Evolutionary conservation across 2,329 filamentous ascomycete genomes (phyloP).

Genomic region (Fusarium tuaranense): DNA sequence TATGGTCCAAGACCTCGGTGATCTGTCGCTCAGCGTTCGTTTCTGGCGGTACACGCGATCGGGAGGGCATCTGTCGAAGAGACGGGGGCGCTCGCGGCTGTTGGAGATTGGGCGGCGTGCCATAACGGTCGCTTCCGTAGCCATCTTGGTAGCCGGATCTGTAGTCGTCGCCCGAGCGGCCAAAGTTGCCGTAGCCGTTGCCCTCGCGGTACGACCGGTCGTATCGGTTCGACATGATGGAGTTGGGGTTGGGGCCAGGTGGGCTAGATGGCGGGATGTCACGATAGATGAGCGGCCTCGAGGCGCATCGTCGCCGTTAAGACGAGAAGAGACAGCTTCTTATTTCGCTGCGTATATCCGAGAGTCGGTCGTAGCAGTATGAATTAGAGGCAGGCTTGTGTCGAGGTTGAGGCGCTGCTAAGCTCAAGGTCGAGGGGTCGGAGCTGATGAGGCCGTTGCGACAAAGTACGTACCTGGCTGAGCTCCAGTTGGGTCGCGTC

Average conservation of each 20-base stretch:
- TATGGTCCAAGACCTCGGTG: slow-evolving; percentile 78
- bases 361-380: not conserved
- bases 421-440: slow-evolving; percentile 28
- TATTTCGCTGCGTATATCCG: not conserved
- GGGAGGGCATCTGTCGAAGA: slow-evolving; percentile 51
- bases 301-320: slow-evolving; percentile 38
- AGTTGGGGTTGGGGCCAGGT: slow-evolving; percentile 24
- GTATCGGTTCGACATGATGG: slow-evolving; percentile 65
- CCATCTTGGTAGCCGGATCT: slow-evolving; percentile 52
- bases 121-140: slow-evolving; percentile 58
- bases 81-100: slow-evolving; percentile 44
- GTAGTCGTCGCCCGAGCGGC: slow-evolving; percentile 59
- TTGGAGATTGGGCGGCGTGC: slow-evolving; percentile 48
- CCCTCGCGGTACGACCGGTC: slow-evolving; percentile 55
- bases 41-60: slow-evolving; percentile 53
- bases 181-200: slow-evolving; percentile 60
- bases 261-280: slow-evolving; percentile 23
- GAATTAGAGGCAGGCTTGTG: not conserved
- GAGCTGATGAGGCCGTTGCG: slow-evolving; percentile 21
- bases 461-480: slow-evolving; percentile 19
- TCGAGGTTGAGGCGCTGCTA: slow-evolving; percentile 2
- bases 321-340: not conserved
- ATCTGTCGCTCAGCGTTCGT: slow-evolving; percentile 69
- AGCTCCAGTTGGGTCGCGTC: not conserved
- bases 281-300: slow-evolving; percentile 24